Evolutionary conservation across 192 early-diverging fungal genomes (phyloP), one percentile per base, ranked within the genome.

Genomic region (Mortierella alpina): DNA sequence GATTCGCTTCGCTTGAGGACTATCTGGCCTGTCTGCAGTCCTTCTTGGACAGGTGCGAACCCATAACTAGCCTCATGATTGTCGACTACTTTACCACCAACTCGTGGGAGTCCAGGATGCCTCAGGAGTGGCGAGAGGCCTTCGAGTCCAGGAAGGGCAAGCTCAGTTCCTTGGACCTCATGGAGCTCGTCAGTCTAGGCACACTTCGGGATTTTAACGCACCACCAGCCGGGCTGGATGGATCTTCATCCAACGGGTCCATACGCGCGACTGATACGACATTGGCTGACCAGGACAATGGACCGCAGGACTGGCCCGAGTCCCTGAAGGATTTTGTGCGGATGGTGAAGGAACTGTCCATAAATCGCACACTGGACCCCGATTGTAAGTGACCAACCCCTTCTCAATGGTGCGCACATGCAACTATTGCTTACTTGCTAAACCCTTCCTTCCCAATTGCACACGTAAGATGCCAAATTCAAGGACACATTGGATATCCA

Each of bases 401-500:
- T 17, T 14, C 39, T 4, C n/a, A 47, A 50, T n/a, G 45, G 1
- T 59, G 22, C 47, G 17, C n/a, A 4, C 18, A 51, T 12, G 63
- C 12, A 52, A 3, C 15, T 14, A 18, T 11, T 53, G n/a, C 55
- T 18, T 1, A 14, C 47, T n/a, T 5, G 14, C 18, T 40, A 15
- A 40, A 39, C 11, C 11, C n/a, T 39, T 52, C 15, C 7, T 40
- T 23, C 41, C 41, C 40, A 31, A 60, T 52, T 53, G 39, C 39
- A 46, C 4, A 15, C 41, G 39, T 50, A 57, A 79, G 76, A 71
- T 23, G 55, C 76, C 59, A 71, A 75, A 42, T 74, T 79, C 56
- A 68, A 69, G 23, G 52, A 77, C 31, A 72, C 84, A 10, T 78
- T 90, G 13, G 86, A 91, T 59, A 88, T 84, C 47, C 87, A 88